These are phyloP conservation scores for Starmera dryadoides DNA, from an alignment of 805 yeast genomes.

Conservation along the genomic window DNA sequence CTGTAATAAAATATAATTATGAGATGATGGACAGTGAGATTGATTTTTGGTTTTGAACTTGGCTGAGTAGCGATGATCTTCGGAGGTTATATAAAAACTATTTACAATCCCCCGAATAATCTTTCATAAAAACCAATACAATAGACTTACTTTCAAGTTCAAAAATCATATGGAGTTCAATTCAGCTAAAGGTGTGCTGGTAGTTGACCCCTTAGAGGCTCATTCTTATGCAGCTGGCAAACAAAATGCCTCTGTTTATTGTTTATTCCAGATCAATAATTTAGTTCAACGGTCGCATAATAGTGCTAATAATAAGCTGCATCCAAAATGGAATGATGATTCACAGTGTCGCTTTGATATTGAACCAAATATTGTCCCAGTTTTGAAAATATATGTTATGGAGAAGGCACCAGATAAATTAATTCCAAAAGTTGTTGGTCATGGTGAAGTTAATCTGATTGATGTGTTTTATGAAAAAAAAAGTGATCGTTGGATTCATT, in stretches of 20 bases:
- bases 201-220: slow-evolving; percentile 19
- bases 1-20: no score
- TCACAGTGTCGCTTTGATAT: slow-evolving; percentile 19
- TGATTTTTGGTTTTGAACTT: no score
- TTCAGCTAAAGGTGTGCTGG: slow-evolving; percentile 15
- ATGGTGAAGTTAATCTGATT: slow-evolving; percentile 9
- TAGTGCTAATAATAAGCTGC: not conserved
- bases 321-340: slow-evolving; percentile 13
- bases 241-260: slow-evolving; percentile 5
- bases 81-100: no score
- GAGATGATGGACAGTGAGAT: no score
- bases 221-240: slow-evolving; percentile 4
- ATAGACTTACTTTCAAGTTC: no score
- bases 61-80: no score
- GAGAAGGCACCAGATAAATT: slow-evolving; percentile 4
- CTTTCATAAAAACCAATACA: no score
- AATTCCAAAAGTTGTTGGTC: slow-evolving; percentile 11
- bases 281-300: slow-evolving; percentile 9
- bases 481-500: slow-evolving; percentile 7
- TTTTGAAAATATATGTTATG: slow-evolving; percentile 12
- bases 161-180: slow-evolving; percentile 1
- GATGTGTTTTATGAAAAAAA: slow-evolving; percentile 11
- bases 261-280: slow-evolving; percentile 16
- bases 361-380: slow-evolving; percentile 7
- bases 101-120: no score